These are phyloP conservation scores for Pseudogymnoascus sp. DNA, from an alignment of 2,329 filamentous ascomycete genomes.

Conservation along the genomic window DNA sequence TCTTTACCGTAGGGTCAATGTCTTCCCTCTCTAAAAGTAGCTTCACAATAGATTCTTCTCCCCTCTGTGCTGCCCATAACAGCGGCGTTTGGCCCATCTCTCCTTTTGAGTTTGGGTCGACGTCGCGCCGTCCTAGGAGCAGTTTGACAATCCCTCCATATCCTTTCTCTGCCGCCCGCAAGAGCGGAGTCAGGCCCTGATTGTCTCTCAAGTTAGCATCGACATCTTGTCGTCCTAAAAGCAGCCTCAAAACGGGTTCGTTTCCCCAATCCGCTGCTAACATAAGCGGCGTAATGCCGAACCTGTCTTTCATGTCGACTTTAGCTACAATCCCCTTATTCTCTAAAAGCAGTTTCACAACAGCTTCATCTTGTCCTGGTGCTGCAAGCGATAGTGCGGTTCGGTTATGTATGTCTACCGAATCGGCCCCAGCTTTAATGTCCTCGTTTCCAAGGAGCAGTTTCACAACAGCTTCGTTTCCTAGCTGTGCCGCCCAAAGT, in stretches of 20 bases:
- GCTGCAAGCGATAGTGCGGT: constrained; percentile 18
- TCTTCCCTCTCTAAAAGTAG: background rate
- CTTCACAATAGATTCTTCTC: background rate
- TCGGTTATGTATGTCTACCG: too few relatives aligned
- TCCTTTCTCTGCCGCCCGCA: background rate
- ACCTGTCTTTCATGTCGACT: too few relatives aligned
- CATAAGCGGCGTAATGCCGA: background rate
- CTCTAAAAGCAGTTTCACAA: background rate
- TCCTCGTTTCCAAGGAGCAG: too few relatives aligned
- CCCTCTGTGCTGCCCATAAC: constrained; percentile 11
- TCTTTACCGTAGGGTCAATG: background rate
- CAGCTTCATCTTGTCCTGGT: background rate
- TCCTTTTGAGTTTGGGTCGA: background rate
- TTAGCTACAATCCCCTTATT: too few relatives aligned
- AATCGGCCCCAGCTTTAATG: too few relatives aligned
- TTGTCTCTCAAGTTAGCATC: background rate
- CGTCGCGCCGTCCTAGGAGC: background rate
- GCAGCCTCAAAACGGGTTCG: background rate
- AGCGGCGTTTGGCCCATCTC: constrained; percentile 16
- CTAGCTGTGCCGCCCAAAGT: background rate
- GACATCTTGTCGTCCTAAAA: background rate
- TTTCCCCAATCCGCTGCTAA: background rate
- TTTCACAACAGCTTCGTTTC: background rate
- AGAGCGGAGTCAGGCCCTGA: background rate
- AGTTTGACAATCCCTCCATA: background rate